These are phyloP conservation scores for Prunella vulgaris DNA, from an alignment of 257 asterid genomes.

Conservation along the genomic window DNA sequence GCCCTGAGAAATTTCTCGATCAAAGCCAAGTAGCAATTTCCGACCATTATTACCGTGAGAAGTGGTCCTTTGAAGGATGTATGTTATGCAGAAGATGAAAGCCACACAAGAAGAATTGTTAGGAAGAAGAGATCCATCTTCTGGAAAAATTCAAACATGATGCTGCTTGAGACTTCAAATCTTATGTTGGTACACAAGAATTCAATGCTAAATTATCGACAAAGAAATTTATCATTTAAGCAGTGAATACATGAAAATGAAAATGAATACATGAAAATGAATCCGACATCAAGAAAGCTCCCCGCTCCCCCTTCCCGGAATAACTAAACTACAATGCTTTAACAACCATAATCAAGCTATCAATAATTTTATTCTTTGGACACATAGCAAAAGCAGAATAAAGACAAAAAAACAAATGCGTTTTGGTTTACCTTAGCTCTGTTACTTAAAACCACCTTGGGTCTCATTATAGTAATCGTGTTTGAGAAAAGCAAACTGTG, in stretches of 20 bases:
- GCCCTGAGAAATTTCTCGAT: background rate
- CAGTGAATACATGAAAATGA: background rate
- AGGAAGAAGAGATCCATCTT: conserved; percentile 9
- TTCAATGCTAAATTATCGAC: conserved; percentile 1
- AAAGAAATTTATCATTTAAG: background rate
- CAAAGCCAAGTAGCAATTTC: background rate
- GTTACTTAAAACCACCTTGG: background rate
- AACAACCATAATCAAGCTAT: background rate
- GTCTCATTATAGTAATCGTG: background rate
- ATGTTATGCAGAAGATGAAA: background rate
- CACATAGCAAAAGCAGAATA: background rate
- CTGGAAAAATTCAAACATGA: background rate
- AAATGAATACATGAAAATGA: background rate
- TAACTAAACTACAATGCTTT: background rate
- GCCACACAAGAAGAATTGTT: background rate
- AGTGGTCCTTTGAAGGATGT: background rate
- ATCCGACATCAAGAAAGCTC: background rate
- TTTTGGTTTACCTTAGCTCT: background rate
- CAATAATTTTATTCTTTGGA: background rate
- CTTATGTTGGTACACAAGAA: background rate
- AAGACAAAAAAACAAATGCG: background rate
- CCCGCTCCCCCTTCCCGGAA: background rate
- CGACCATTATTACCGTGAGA: background rate
- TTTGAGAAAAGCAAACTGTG: background rate
- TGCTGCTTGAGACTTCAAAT: background rate